Evolutionary conservation across 257 asterid genomes (phyloP).

Genomic region (Solanum tacnaense): DNA sequence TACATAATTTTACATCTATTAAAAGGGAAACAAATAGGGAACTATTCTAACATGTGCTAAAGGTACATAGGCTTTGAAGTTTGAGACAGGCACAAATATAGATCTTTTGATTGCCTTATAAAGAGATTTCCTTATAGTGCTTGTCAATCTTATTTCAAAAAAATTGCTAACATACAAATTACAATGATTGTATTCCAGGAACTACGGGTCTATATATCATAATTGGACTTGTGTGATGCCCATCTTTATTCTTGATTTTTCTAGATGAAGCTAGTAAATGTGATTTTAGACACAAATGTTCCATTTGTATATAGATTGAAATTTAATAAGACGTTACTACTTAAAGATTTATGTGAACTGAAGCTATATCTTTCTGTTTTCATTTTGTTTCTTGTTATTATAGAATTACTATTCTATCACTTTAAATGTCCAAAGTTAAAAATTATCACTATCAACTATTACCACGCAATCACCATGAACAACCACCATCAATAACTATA

Average conservation of each 20-base stretch:
- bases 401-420: not conserved
- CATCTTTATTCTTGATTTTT: not conserved
- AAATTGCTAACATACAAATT: not conserved
- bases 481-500: not conserved
- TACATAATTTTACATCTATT: not conserved
- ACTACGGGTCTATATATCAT: not conserved
- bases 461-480: too few relatives aligned
- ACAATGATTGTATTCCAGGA: not conserved
- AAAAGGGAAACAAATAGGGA: not conserved
- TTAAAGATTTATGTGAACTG: not conserved
- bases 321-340: not conserved
- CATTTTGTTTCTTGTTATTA: too few relatives aligned
- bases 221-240: not conserved
- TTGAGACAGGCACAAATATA: not conserved
- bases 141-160: not conserved
- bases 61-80: not conserved
- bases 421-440: not conserved
- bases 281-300: not conserved
- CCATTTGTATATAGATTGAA: not conserved
- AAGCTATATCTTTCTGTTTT: not conserved
- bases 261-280: not conserved
- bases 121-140: not conserved
- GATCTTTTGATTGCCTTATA: not conserved
- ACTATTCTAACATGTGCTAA: slow-evolving; percentile 3
- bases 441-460: not conserved